A percentile compares a stretch with the other conserved stretches of the same genome.
Evolutionary conservation across 1,284 basidiomycete genomes (phyloP).

Genomic region (Pseudozyma sp.): DNA sequence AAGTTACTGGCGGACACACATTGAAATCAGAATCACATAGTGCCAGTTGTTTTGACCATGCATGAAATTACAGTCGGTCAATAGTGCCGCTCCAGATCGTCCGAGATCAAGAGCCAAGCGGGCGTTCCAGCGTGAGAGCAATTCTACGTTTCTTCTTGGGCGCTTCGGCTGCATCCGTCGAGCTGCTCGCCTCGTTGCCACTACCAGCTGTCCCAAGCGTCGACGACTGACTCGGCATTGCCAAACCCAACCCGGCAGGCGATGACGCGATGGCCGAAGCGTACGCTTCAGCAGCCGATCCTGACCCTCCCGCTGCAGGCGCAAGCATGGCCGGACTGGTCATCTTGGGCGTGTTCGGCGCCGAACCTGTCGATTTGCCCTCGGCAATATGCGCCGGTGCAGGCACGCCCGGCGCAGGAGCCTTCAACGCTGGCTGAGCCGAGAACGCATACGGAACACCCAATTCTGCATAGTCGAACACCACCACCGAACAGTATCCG

Average conservation of each 20-base stretch:
- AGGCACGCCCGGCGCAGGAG: conserved; percentile 29
- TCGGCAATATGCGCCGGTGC: conserved; percentile 35
- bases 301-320: conserved; percentile 18
- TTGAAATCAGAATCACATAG: too few species aligned
- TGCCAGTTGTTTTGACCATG: too few species aligned
- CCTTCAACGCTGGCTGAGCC: conserved; percentile 54
- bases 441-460: conserved; percentile 73
- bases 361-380: conserved; percentile 26
- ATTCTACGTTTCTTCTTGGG: conserved; percentile 91
- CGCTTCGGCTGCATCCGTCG: conserved; percentile 70
- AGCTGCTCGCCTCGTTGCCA: conserved; percentile 36
- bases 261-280: conserved; percentile 17
- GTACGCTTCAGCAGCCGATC: conserved; percentile 38
- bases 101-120: conserved; percentile 44
- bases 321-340: conserved; percentile 24
- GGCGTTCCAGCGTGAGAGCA: conserved; percentile 75
- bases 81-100: neutral
- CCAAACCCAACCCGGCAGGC: conserved; percentile 57
- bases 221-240: conserved; percentile 12
- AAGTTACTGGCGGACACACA: too few species aligned
- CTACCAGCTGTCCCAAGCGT: neutral
- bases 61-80: too few species aligned
- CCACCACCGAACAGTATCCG: conserved; percentile 94
- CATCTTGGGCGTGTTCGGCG: conserved; percentile 37
- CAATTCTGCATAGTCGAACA: conserved; percentile 83